Evolutionary conservation across 2,329 filamentous ascomycete genomes (phyloP).

Genomic region (Pseudopithomyces maydicus): DNA sequence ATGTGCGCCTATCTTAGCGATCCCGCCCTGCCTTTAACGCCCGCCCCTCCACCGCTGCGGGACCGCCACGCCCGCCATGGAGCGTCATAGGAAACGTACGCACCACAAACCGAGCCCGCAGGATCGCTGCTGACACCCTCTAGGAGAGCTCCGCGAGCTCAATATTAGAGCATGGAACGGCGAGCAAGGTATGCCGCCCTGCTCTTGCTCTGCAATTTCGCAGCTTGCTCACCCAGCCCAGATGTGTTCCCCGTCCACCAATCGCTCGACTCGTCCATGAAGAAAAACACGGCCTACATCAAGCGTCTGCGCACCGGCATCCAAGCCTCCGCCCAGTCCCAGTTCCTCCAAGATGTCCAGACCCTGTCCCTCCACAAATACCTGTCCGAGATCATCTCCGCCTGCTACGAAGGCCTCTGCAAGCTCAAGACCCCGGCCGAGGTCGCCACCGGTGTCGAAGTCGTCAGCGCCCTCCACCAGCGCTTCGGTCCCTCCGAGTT

Average conservation of each 20-base stretch:
- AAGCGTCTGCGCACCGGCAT: conserved; percentile 92
- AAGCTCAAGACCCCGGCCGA: conserved; percentile 91
- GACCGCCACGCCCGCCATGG: conserved; percentile 48
- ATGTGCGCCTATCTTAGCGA: conserved; percentile 43
- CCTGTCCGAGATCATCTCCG: conserved; percentile 93
- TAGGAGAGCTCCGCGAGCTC: conserved; percentile 87
- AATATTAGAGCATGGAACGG: conserved; percentile 89
- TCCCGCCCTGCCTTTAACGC: conserved; percentile 32
- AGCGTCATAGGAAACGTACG: conserved; percentile 56
- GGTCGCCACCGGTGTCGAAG: conserved; percentile 87
- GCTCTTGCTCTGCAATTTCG: conserved; percentile 6
- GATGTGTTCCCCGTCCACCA: conserved; percentile 78
- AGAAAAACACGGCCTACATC: conserved; percentile 98
- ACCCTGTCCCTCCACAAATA: conserved; percentile 94
- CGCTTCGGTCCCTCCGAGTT: conserved; percentile 90
- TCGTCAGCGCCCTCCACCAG: conserved; percentile 93
- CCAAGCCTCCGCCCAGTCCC: conserved; percentile 75
- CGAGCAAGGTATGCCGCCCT: conserved; percentile 70
- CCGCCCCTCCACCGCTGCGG: conserved; percentile 42
- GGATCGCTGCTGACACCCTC: conserved; percentile 23
- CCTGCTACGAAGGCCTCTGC: conserved; percentile 92
- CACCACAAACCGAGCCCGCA: background rate
- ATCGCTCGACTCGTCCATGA: conserved; percentile 90
- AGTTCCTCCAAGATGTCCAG: conserved; percentile 88
- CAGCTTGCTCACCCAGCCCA: conserved; percentile 46